Evolutionary conservation across 805 yeast species (phyloP).

Genomic region (Jamesozyma lodderae): DNA sequence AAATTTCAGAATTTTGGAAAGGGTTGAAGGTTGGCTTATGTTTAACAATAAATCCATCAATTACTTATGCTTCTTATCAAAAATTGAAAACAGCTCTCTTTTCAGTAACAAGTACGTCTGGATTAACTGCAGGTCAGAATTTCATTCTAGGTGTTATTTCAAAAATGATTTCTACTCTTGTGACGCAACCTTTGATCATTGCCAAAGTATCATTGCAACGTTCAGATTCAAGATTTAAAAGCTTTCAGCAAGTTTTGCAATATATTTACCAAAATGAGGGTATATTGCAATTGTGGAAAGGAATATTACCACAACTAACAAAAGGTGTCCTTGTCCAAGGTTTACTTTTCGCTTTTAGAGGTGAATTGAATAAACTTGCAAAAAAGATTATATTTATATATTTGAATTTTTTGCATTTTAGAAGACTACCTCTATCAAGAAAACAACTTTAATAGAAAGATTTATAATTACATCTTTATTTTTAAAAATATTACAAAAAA

Average conservation of each 20-base stretch:
- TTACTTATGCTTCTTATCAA: constrained; percentile 76
- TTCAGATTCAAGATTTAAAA: constrained; percentile 38
- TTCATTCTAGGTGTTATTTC: constrained; percentile 71
- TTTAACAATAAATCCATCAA: constrained; percentile 74
- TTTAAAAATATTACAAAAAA: too few relatives aligned
- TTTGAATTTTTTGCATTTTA: background rate
- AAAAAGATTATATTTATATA: constrained; percentile 5
- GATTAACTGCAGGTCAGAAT: constrained; percentile 52
- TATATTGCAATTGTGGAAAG: constrained; percentile 60
- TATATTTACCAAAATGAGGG: constrained; percentile 61
- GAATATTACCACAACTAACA: constrained; percentile 66
- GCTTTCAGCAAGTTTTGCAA: constrained; percentile 54
- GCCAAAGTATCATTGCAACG: constrained; percentile 74
- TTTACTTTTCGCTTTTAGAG: constrained; percentile 70
- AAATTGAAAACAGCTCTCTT: constrained; percentile 47
- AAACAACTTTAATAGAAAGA: too few relatives aligned
- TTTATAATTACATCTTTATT: too few relatives aligned
- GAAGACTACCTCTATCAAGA: too few relatives aligned
- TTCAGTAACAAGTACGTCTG: constrained; percentile 18
- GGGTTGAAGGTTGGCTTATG: constrained; percentile 76
- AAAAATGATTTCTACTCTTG: constrained; percentile 68
- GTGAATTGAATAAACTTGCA: constrained; percentile 39
- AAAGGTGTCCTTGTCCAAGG: constrained; percentile 85
- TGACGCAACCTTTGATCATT: constrained; percentile 78
- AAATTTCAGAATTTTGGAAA: constrained; percentile 61